Percentiles rank a stretch among this genome's conserved stretches.
Evolutionary conservation across 345 rosid species (phyloP).

Genomic region (Gossypium longicalyx): DNA sequence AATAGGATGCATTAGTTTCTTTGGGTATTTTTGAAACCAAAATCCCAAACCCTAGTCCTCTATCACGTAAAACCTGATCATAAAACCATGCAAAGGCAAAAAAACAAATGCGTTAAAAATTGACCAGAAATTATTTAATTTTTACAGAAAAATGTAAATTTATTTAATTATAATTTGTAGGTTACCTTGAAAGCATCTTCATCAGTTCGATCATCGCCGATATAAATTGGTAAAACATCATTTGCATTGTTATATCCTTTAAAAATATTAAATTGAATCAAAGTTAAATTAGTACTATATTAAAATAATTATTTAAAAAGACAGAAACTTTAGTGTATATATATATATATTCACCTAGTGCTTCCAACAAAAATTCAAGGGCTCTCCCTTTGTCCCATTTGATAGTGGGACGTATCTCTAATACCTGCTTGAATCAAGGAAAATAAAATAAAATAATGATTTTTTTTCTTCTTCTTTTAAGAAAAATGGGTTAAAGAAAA

Average conservation of each 20-base stretch:
- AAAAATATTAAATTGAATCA: background rate
- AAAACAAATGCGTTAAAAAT: background rate
- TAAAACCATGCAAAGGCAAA: background rate
- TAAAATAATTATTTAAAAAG: background rate
- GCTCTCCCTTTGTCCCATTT: constrained; percentile 99
- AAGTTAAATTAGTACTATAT: background rate
- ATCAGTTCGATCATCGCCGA: constrained; percentile 90
- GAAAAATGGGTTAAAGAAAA: too few relatives aligned
- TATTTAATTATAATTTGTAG: background rate
- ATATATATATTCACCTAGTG: constrained; percentile 48
- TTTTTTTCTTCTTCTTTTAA: too few relatives aligned
- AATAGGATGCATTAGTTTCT: constrained; percentile 81
- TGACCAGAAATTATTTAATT: background rate
- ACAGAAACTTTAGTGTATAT: background rate
- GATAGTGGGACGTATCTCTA: constrained; percentile 90
- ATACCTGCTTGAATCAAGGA: constrained; percentile 7
- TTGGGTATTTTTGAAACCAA: constrained; percentile 81
- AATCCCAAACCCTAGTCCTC: constrained; percentile 83
- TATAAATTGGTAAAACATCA: constrained; percentile 74
- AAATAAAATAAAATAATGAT: background rate
- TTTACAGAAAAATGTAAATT: too few relatives aligned
- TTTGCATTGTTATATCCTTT: constrained; percentile 57
- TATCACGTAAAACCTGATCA: constrained; percentile 60
- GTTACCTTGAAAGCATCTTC: constrained; percentile 91
- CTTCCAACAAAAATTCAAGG: constrained; percentile 70